Conservation (phyloP, 2,329 filamentous ascomycete species). For the Samsoniella hepiali region DNA sequence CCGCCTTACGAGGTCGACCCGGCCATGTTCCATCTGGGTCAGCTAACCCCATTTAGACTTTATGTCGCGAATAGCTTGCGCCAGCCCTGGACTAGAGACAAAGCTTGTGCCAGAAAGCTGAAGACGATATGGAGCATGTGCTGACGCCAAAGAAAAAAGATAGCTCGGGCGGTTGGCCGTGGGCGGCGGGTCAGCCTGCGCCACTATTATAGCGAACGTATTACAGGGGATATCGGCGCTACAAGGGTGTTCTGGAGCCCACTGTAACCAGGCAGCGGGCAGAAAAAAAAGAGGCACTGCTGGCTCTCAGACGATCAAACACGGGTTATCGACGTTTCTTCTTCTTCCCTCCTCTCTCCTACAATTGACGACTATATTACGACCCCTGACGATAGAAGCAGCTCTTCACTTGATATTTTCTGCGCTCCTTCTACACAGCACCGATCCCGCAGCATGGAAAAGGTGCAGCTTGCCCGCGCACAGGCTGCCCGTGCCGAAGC, state of each 20-base stretch:
- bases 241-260: neutral
- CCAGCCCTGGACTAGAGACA: neutral
- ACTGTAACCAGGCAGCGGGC: neutral
- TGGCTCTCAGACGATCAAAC: slow-evolving; percentile 7
- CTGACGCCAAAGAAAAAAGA: slow-evolving; percentile 10
- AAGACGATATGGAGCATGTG: neutral
- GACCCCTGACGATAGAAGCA: neutral
- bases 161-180: neutral
- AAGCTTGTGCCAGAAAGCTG: neutral
- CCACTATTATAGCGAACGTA: slow-evolving; percentile 3
- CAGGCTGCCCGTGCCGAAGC: slow-evolving; percentile 14
- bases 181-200: neutral
- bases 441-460: slow-evolving; percentile 6
- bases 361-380: slow-evolving; percentile 5
- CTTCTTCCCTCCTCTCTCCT: neutral
- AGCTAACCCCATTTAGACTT: slow-evolving; percentile 5
- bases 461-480: slow-evolving; percentile 15
- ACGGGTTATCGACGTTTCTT: neutral
- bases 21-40: neutral
- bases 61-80: slow-evolving; percentile 13
- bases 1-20: neutral
- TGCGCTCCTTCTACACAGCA: neutral
- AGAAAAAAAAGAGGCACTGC: neutral
- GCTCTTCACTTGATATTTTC: neutral
- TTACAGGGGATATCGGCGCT: neutral